Percentiles rank a stretch among this genome's conserved stretches.
Conservation (phyloP, 75 land plant genomes). For the Selaginella tamariscina region DNA sequence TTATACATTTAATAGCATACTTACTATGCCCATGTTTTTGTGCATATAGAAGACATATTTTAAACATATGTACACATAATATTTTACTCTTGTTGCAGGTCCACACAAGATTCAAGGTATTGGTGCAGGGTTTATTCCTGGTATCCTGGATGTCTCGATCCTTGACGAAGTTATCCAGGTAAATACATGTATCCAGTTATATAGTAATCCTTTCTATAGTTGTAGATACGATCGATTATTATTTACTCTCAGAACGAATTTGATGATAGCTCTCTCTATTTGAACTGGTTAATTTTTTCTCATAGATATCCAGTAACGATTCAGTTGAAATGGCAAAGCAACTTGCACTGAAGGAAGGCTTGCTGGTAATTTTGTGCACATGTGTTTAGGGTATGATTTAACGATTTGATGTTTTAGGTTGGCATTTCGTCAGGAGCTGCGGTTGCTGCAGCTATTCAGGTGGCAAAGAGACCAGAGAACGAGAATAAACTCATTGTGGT, state of each 20-base stretch:
- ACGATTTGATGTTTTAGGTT: no score
- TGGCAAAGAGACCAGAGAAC: constrained; percentile 68
- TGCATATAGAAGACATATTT: no score
- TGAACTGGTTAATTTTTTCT: no score
- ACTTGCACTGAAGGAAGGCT: constrained; percentile 76
- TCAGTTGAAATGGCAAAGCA: constrained; percentile 88
- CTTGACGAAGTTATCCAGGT: constrained; percentile 78
- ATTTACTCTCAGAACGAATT: no score
- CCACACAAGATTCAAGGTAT: constrained; percentile 84
- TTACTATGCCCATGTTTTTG: no score
- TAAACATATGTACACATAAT: background rate
- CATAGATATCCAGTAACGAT: constrained; percentile 85
- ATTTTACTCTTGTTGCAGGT: background rate
- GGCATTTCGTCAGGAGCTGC: constrained; percentile 90
- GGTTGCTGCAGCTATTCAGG: constrained; percentile 56
- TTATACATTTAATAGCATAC: no score
- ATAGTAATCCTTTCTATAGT: no score
- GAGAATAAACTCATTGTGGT: constrained; percentile 70
- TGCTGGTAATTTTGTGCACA: constrained; percentile 71
- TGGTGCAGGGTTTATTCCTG: constrained; percentile 86
- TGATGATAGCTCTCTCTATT: no score
- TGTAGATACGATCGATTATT: no score
- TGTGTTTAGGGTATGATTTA: no score
- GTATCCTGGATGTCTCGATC: constrained; percentile 46
- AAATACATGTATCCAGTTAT: no score